phyloP scores from a whole-genome alignment of 176 grass and related monocot species.

The Dendrocalamus sinicus region DNA sequence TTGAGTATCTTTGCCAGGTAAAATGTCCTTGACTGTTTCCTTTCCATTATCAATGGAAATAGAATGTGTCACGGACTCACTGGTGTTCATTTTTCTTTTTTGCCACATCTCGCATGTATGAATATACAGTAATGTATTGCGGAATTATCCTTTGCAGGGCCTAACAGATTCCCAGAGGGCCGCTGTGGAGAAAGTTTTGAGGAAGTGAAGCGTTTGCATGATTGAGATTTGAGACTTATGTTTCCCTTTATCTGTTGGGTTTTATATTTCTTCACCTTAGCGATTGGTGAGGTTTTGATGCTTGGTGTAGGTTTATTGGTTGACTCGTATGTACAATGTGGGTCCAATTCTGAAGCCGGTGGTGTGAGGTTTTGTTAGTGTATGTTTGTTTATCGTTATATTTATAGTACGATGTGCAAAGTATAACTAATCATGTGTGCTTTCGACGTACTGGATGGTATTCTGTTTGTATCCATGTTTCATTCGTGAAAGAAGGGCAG shows the following conservation, averaged over 20 bases:
- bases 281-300: slow-evolving; percentile 20
- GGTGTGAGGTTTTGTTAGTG: slow-evolving; percentile 39
- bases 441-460: neutral
- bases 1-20: slow-evolving; percentile 90
- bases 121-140: neutral
- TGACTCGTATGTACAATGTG: neutral
- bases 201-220: slow-evolving; percentile 41
- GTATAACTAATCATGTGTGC: neutral
- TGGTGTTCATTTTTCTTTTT: neutral
- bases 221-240: neutral
- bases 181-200: slow-evolving; percentile 63
- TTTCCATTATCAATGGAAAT: neutral
- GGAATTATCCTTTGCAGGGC: slow-evolving; percentile 55
- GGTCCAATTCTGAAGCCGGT: neutral
- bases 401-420: neutral
- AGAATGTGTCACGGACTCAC: neutral
- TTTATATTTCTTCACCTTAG: neutral
- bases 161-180: slow-evolving; percentile 61
- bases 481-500: neutral
- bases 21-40: slow-evolving; percentile 1
- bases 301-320: no score
- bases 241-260: neutral
- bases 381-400: slow-evolving; percentile 9
- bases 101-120: neutral
- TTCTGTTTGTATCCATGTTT: neutral